Conservation (phyloP, 78 protist species). For the Planoprotostelium fungivorum region DNA sequence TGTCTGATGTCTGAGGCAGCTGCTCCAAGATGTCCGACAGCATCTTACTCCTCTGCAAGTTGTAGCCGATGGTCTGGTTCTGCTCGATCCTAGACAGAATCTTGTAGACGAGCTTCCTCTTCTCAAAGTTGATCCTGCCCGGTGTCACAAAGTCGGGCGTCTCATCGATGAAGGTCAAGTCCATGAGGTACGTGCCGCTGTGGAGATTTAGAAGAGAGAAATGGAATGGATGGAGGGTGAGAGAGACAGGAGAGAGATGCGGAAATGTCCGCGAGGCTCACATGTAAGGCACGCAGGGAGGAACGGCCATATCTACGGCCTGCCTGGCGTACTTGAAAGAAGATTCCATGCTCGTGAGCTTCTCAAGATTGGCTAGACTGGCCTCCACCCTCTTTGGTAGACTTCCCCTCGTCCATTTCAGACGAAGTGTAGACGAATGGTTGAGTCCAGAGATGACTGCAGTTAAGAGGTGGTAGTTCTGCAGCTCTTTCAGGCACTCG, state of each 20-base stretch:
- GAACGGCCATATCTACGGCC: constrained; percentile 28
- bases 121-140: background rate
- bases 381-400: constrained; percentile 31
- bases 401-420: constrained; percentile 23
- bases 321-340: constrained; percentile 47
- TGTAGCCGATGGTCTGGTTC: background rate
- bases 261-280: constrained; percentile 24
- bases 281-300: constrained; percentile 61
- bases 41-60: background rate
- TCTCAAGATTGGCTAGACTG: constrained; percentile 37
- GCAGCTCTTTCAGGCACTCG: constrained; percentile 20
- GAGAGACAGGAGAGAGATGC: background rate
- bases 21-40: background rate
- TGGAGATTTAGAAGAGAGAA: background rate
- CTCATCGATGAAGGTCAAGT: constrained; percentile 72
- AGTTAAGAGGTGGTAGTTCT: constrained; percentile 44
- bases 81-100: background rate
- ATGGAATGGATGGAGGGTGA: background rate
- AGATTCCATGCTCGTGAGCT: constrained; percentile 61
- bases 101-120: background rate
- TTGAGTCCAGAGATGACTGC: constrained; percentile 58
- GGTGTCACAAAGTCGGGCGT: background rate
- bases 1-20: background rate
- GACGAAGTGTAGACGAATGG: constrained; percentile 14
- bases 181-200: constrained; percentile 30